Conservation (phyloP, 116 monocot genomes). For the Zostera marina region DNA sequence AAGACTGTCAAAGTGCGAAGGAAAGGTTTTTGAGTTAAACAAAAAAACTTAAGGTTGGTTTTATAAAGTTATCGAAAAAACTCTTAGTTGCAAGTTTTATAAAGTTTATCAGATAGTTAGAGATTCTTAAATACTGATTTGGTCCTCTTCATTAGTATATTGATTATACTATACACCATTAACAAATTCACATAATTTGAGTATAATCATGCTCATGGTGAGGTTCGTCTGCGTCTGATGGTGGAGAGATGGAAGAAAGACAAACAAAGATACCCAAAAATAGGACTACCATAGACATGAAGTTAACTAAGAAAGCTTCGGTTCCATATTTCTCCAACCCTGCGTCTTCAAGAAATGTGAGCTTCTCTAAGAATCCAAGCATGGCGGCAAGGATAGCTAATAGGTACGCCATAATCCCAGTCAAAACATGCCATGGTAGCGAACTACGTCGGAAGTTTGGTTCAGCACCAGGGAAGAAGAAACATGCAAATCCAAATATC, state of each 20-base stretch:
- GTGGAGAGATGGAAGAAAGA: constrained; percentile 43
- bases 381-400: constrained; percentile 41
- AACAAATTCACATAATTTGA: background rate
- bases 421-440: constrained; percentile 82
- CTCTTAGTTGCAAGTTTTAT: too few species aligned
- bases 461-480: constrained; percentile 57
- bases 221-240: constrained; percentile 7
- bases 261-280: constrained; percentile 60
- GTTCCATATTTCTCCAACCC: constrained; percentile 61
- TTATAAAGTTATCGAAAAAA: too few species aligned
- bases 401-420: constrained; percentile 64
- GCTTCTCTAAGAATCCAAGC: constrained; percentile 82
- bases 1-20: too few species aligned
- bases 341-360: constrained; percentile 72
- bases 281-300: constrained; percentile 59
- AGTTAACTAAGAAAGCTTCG: constrained; percentile 88
- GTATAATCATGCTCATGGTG: background rate
- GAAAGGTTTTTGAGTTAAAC: too few species aligned
- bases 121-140: too few species aligned
- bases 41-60: too few species aligned
- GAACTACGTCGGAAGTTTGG: constrained; percentile 19
- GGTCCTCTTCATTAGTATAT: too few species aligned
- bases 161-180: too few species aligned
- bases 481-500: constrained; percentile 82
- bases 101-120: too few species aligned